Percentiles rank a stretch among this genome's conserved stretches.
phyloP scores from a whole-genome alignment of 169 alveolate genomes.

The Plasmodium adleri region DNA sequence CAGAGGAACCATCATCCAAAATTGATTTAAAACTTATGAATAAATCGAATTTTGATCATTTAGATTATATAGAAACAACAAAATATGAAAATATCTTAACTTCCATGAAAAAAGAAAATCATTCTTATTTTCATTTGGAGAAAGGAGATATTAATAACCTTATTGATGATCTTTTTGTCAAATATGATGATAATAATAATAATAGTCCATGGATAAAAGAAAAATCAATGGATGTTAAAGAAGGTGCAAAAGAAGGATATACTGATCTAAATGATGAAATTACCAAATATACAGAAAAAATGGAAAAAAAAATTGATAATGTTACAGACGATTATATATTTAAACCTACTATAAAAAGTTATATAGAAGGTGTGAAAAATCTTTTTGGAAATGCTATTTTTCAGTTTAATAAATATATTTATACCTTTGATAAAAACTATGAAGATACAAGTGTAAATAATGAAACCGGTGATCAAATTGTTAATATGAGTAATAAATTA shows the following conservation, averaged over 20 bases:
- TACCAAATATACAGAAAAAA: constrained; percentile 16
- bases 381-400: constrained; percentile 57
- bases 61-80: constrained; percentile 35
- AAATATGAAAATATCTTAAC: constrained; percentile 48
- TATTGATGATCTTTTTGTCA: constrained; percentile 20
- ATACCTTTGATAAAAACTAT: constrained; percentile 53
- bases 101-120: not conserved
- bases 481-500: not conserved
- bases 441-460: not conserved
- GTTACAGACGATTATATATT: constrained; percentile 26
- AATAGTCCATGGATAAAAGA: constrained; percentile 49
- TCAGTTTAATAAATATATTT: constrained; percentile 57
- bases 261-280: constrained; percentile 31
- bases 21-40: constrained; percentile 5
- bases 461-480: not conserved
- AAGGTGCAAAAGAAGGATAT: constrained; percentile 1
- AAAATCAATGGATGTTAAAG: constrained; percentile 29
- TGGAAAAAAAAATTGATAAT: constrained; percentile 24
- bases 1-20: not conserved
- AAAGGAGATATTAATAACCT: constrained; percentile 34
- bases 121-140: constrained; percentile 18
- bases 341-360: constrained; percentile 66
- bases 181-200: constrained; percentile 6
- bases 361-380: constrained; percentile 23
- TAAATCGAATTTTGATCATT: constrained; percentile 35